Evolutionary conservation across 2,329 filamentous ascomycete genomes (phyloP), one percentile per base, ranked within the genome.

Genomic region (Neurospora sp.): DNA sequence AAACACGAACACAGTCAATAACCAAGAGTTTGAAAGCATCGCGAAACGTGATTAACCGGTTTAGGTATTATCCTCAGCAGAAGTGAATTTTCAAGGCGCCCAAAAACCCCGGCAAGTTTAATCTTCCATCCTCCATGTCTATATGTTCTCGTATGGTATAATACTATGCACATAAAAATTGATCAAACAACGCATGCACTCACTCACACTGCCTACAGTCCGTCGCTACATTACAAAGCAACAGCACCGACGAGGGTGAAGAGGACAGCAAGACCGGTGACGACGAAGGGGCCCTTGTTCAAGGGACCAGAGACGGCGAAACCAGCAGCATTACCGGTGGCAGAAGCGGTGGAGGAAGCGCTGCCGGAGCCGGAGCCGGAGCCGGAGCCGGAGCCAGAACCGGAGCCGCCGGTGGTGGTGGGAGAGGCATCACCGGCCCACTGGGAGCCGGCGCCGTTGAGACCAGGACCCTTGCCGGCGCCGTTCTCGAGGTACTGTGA

Each of bases 391-490:
- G 23, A 33, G 28, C 57, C 66, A 5, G 76, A 77, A 67, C 79
- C 77, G 19, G 77, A 78, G 67, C 79, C 80, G 68, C 79, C 80
- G 43, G 79, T 82, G n/a, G 81, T 82, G 69, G 78, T 78, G 17
- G 82, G 82, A 19, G 71, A 71, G 65, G 83, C 81, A 69, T 81
- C 82, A 10, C 79, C 80, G 23, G 83, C 81, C 70, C 83, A 81
- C 80, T 88, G 86, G 28, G 86, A 88, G 62, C 86, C 86, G 38
- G 76, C 73, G 15, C 86, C 86, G 2, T 79, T 78, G 28, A 88
- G 82, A 74, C 86, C 86, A n/a, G 85, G 85, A 8, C 85, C 86
- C 5, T 77, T 77, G 66, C 86, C 86, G 67, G 86, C 86, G 75
- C 86, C 86, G 2, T 81, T 76, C 39, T 79, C 81, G 81, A 88